Percentiles rank a stretch among this genome's conserved stretches.
Evolutionary conservation across 106 monocot species (phyloP).

Genomic region (Alisma plantagoaquatica): DNA sequence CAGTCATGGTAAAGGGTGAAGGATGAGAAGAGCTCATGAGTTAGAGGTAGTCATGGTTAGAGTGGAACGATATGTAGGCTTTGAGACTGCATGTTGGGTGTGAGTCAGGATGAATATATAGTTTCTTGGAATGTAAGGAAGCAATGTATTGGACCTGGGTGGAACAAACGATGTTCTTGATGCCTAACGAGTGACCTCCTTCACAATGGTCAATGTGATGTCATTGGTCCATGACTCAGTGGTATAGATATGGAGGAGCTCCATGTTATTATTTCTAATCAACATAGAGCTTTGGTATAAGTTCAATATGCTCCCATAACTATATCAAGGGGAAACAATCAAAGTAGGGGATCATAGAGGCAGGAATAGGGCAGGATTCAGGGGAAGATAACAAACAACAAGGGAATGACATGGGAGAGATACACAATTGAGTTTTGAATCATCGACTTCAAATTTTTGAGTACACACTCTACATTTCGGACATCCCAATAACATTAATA

Average conservation of each 20-base stretch:
- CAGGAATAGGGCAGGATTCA: too few species aligned
- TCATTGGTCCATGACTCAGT: conserved; percentile 68
- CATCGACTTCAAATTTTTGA: too few species aligned
- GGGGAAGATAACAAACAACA: too few species aligned
- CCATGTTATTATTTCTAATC: too few species aligned
- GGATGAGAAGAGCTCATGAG: conserved; percentile 37
- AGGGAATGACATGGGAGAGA: too few species aligned
- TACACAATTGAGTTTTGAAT: too few species aligned
- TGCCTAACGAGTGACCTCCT: conserved; percentile 46
- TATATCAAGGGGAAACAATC: too few species aligned
- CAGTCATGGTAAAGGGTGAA: conserved; percentile 43
- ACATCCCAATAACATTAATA: too few species aligned
- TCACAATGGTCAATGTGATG: conserved; percentile 48
- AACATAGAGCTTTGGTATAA: too few species aligned
- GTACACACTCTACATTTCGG: too few species aligned
- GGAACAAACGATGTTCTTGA: conserved; percentile 44
- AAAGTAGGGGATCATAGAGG: too few species aligned
- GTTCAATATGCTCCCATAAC: too few species aligned
- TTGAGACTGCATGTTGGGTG: conserved; percentile 72
- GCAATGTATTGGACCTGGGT: conserved; percentile 41
- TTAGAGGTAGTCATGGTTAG: conserved; percentile 88
- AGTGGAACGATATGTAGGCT: conserved; percentile 68
- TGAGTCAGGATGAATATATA: conserved; percentile 56
- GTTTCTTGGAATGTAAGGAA: conserved; percentile 30
- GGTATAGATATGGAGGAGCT: conserved; percentile 92